A percentile compares a stretch with the other conserved stretches of the same genome.
Conservation (phyloP, 2,329 filamentous ascomycete genomes). For the Sporothrix phasma region DNA sequence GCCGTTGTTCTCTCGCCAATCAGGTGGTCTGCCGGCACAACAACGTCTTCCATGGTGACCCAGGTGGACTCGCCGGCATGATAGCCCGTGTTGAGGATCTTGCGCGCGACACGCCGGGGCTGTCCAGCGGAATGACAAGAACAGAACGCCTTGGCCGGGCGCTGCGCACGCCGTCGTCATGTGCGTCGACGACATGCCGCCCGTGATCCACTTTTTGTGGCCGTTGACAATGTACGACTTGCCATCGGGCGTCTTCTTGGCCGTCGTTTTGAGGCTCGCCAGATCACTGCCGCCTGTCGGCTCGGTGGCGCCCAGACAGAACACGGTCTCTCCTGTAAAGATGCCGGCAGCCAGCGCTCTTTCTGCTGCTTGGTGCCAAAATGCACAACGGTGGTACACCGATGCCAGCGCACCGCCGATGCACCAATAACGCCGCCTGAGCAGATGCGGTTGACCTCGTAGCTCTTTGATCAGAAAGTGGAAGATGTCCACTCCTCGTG, state of each 20-base stretch:
- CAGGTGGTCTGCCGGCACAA: slow-evolving; percentile 43
- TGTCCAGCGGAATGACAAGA: slow-evolving; percentile 43
- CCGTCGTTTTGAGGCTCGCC: slow-evolving; percentile 52
- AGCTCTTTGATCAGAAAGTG: slow-evolving; percentile 44
- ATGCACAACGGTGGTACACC: slow-evolving; percentile 52
- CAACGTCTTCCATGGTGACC: slow-evolving; percentile 45
- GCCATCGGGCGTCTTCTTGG: slow-evolving; percentile 34
- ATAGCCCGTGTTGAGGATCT: slow-evolving; percentile 56
- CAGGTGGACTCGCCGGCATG: slow-evolving; percentile 51
- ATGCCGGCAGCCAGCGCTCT: slow-evolving; percentile 47
- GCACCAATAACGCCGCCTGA: slow-evolving; percentile 43
- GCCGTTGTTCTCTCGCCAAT: slow-evolving; percentile 43
- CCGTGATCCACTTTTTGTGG: slow-evolving; percentile 60
- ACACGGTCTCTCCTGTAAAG: slow-evolving; percentile 48
- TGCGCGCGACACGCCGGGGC: slow-evolving; percentile 42
- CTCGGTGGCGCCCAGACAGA: slow-evolving; percentile 57
- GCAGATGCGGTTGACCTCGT: slow-evolving; percentile 45
- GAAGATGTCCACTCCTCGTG: slow-evolving; percentile 44
- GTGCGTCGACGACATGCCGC: slow-evolving; percentile 49
- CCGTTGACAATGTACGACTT: slow-evolving; percentile 53
- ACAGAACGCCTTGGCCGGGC: slow-evolving; percentile 46
- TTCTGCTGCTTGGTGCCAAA: slow-evolving; percentile 53
- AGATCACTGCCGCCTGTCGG: slow-evolving; percentile 54
- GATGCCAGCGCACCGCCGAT: slow-evolving; percentile 51
- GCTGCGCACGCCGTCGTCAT: slow-evolving; percentile 50